Evolutionary conservation across 768 basidiomycete genomes (phyloP), one percentile per base, ranked within the genome.

Genomic region (Boletus huronensis): DNA sequence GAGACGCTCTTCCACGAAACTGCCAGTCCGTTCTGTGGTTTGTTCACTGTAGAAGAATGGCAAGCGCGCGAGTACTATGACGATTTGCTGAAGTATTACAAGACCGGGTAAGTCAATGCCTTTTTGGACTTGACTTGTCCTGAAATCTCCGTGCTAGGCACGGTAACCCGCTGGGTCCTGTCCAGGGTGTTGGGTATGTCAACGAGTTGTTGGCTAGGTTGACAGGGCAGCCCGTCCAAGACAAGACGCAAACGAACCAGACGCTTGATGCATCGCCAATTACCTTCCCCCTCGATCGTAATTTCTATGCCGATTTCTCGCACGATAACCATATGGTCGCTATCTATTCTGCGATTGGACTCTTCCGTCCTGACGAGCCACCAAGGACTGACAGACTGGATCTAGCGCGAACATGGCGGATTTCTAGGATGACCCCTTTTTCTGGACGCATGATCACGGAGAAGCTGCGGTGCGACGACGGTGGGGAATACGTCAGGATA

Each of bases 161-260:
- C 55, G 90, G 90, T 4, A 82, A 83, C 56, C 59, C 67, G 2
- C 74, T 93, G 1, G 90, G 91, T 2, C 84, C 75, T 5, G 82
- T 91, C 7, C 90, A 90, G 65, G 90, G 91, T 31, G 85, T 93
- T 4, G 93, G 93, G 6, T 96, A 89, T 66, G 76, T 90, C 64
- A 93, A 93, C 66, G 93, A 95, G 72, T 80, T 96, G n/a, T 68
- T 95, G 21, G 89, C 91, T 0, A 82, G 94, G 11, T 77, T 96
- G 40, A 89, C 85, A 0, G 76, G 77, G 14, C 69, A 68, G 16
- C 80, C 84, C 3, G 88, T 91, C 31, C 68, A 65, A 38, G 90
- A 93, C 69, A 58, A 77, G 58, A 93, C 90, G 0, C 85, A 87
- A 60, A 90, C 87, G 5, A 93, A 94, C 69, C 70, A 68, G 13